phyloP scores from a whole-genome alignment of 495 filamentous ascomycete genomes.

The Aspergillus incahuasiensis region DNA sequence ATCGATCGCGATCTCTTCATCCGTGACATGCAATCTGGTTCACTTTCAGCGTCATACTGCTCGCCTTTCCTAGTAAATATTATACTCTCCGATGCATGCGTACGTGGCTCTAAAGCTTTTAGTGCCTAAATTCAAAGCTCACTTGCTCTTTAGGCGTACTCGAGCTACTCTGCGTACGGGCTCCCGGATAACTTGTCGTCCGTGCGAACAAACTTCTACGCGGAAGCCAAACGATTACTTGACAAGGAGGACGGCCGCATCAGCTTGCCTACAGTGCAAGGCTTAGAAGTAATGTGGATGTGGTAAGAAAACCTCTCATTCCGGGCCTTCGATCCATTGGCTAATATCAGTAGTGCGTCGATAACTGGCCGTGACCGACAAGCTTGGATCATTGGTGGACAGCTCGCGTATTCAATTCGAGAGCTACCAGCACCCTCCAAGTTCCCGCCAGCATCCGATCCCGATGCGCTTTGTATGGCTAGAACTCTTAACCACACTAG shows the following conservation, averaged over 20 bases:
- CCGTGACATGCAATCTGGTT: conserved; percentile 30
- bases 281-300: conserved; percentile 22
- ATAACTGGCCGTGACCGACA: conserved; percentile 30
- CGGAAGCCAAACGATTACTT: conserved; percentile 26
- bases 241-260: conserved; percentile 28
- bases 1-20: conserved; percentile 38
- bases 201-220: conserved; percentile 23
- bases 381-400: conserved; percentile 27
- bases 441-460: conserved; percentile 11
- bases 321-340: not conserved
- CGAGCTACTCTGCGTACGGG: conserved; percentile 20
- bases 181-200: conserved; percentile 14
- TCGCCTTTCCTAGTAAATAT: conserved; percentile 44
- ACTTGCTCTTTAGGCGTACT: conserved; percentile 16
- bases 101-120: conserved; percentile 6
- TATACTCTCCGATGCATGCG: conserved; percentile 35
- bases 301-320: conserved; percentile 15
- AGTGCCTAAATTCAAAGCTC: not conserved
- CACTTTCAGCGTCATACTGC: conserved; percentile 26
- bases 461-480: conserved; percentile 12
- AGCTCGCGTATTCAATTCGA: conserved; percentile 22
- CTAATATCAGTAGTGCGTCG: conserved; percentile 21
- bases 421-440: conserved; percentile 17
- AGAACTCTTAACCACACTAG: conserved; percentile 20
- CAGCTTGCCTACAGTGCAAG: conserved; percentile 25